Evolutionary conservation across 768 basidiomycete species (phyloP).

Genomic region (Coprinopsis cinerea): DNA sequence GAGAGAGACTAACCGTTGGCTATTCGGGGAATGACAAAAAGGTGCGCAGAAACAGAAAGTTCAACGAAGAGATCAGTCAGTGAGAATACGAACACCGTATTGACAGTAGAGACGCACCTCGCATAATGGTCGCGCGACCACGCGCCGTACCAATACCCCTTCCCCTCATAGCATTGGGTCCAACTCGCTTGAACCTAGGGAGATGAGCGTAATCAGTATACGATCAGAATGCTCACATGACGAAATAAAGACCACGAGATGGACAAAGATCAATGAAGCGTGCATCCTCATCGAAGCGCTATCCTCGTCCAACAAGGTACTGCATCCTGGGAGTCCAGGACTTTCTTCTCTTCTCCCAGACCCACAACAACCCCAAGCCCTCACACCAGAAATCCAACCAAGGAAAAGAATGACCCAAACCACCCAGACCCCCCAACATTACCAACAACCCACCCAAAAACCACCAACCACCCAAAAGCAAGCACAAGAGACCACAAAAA

Average conservation of each 20-base stretch:
- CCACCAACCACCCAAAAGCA: not conserved
- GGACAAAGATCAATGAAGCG: too few relatives aligned
- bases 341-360: too few relatives aligned
- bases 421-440: not conserved
- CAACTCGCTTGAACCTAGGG: slow-evolving; percentile 95
- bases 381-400: too few relatives aligned
- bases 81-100: slow-evolving; percentile 6
- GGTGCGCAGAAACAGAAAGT: not conserved
- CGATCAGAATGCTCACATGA: not conserved
- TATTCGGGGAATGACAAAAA: slow-evolving; percentile 28
- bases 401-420: not conserved
- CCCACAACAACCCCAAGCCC: too few relatives aligned
- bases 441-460: not conserved
- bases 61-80: slow-evolving; percentile 16
- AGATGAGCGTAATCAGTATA: not conserved
- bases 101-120: slow-evolving; percentile 53
- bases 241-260: too few relatives aligned
- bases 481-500: not conserved
- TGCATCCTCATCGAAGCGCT: too few relatives aligned
- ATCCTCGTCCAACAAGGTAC: too few relatives aligned
- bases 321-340: too few relatives aligned
- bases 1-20: slow-evolving; percentile 61
- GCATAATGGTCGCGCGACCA: slow-evolving; percentile 97
- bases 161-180: slow-evolving; percentile 97
- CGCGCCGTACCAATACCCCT: slow-evolving; percentile 98